Conservation (phyloP, 352 stramenopile species). For the Phytopythium litorale region DNA sequence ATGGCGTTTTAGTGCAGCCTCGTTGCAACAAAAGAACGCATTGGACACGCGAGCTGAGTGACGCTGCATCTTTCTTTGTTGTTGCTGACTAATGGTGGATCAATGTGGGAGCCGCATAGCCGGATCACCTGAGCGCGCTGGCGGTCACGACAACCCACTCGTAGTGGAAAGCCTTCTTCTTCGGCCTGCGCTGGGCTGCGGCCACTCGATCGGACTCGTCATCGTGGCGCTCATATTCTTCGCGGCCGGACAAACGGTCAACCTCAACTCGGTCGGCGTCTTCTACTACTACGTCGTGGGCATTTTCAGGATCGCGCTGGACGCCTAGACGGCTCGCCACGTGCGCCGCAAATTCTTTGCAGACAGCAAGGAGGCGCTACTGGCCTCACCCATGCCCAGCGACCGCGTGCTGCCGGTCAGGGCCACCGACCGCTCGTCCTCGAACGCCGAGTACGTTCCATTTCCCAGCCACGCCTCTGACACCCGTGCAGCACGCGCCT, state of each 20-base stretch:
- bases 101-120: constrained; percentile 16
- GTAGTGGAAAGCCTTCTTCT: constrained; percentile 74
- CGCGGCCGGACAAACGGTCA: constrained; percentile 42
- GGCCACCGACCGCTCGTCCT: too few species aligned
- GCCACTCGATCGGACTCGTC: constrained; percentile 88
- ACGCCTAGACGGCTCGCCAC: constrained; percentile 43
- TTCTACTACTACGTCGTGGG: constrained; percentile 75
- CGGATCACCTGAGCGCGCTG: constrained; percentile 88
- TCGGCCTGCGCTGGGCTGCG: constrained; percentile 89
- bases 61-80: not conserved
- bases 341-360: constrained; percentile 44
- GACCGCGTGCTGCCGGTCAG: too few species aligned
- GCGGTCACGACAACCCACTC: constrained; percentile 80
- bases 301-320: constrained; percentile 76
- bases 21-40: not conserved
- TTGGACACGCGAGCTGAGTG: not conserved
- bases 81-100: not conserved
- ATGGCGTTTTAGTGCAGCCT: not conserved
- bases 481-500: constrained; percentile 7
- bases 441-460: not conserved
- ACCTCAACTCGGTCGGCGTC: constrained; percentile 47
- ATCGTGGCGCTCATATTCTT: constrained; percentile 84
- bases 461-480: constrained; percentile 2
- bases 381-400: too few species aligned
- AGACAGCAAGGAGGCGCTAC: constrained; percentile 30